These are phyloP conservation scores for Magnaporthales sp. DNA, from an alignment of 2,329 filamentous ascomycete genomes.

Conservation along the genomic window DNA sequence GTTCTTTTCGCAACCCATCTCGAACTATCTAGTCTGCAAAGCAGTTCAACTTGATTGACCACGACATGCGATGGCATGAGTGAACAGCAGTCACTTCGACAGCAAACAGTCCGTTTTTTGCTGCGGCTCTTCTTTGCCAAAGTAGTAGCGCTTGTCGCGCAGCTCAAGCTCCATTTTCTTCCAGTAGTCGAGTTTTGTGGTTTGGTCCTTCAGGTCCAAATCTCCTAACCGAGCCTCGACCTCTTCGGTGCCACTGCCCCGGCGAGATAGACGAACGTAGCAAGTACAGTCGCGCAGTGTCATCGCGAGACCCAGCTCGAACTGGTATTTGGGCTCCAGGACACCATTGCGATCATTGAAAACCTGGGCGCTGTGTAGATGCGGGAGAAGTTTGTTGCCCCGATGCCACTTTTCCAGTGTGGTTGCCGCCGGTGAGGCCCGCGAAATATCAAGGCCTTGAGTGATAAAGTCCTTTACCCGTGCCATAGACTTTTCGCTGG, in stretches of 20 bases:
- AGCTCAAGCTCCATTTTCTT: slow-evolving; percentile 51
- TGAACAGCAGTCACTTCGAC: too few species aligned
- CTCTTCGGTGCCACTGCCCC: slow-evolving; percentile 14
- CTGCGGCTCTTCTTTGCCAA: too few species aligned
- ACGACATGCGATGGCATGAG: too few species aligned
- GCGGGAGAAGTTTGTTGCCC: slow-evolving; percentile 3
- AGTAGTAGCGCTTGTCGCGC: slow-evolving; percentile 61
- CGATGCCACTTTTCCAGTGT: slow-evolving; percentile 1
- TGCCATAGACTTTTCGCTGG: not conserved
- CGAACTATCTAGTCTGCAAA: too few species aligned
- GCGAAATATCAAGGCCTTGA: slow-evolving; percentile 14
- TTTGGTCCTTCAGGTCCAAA: too few species aligned
- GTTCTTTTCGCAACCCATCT: too few species aligned
- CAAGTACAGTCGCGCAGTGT: too few species aligned
- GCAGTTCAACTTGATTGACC: too few species aligned
- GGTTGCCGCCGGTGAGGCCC: slow-evolving; percentile 6
- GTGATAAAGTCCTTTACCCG: slow-evolving; percentile 2
- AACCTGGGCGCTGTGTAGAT: slow-evolving; percentile 4
- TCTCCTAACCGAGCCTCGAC: slow-evolving; percentile 61
- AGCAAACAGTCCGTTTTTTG: too few species aligned
- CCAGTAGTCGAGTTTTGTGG: slow-evolving; percentile 70
- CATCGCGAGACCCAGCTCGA: slow-evolving; percentile 26
- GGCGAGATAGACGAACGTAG: slow-evolving; percentile 45
- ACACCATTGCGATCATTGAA: not conserved
- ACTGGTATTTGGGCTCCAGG: slow-evolving; percentile 6